Base-by-base conservation (phyloP, 1,284 basidiomycete genomes). In the Leccinum insigne region DNA sequence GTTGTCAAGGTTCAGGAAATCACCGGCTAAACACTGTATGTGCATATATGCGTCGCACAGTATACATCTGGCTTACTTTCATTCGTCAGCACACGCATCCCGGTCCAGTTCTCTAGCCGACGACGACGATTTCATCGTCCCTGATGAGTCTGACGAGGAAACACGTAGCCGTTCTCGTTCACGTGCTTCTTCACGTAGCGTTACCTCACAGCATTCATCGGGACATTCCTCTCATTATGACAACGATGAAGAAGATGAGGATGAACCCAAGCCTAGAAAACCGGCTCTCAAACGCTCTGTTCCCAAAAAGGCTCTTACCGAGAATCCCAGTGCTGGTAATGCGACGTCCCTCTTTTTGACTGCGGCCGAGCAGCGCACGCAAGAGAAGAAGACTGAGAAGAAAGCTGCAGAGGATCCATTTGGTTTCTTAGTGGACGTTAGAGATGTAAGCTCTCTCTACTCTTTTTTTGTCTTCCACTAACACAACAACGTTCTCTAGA, bases 321-420 rank as follows among this genome's bases (percentile, higher is more conserved):
- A 71, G 69, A 70, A 72, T 52, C 6, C 68, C 5, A 64, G 64
- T 60, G 40, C 67, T 0, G 42, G 58, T 8, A 77, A 73, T 21
- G 77, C 73, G 2, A 73, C 72, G 10, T 78, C 76, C 47, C 73
- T 82, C 8, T 92, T 97, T 77, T 82, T 96, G 68, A 98, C 96
- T 16, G 90, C 90, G 10, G 95, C 96, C 0, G 96, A 98, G 77
- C 87, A 86, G 69, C 86, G 92, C 7, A 85, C 87, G 63, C 85
- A 90, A 70, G 84, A 86, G 38, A 91, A 89, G 72, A 96, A 95
- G 77, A 86, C 87, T 23, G 90, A 92, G 69, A 96, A 96, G 81
- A 91, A 93, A 72, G 84, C 89, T 2, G 80, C 85, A 8, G 96
- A 98, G 67, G 86, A 90, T 68, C 88, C 93, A 2, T 99, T 93